These are phyloP conservation scores for Mycena chlorophos DNA, from an alignment of 768 basidiomycete species.

Conservation along the genomic window DNA sequence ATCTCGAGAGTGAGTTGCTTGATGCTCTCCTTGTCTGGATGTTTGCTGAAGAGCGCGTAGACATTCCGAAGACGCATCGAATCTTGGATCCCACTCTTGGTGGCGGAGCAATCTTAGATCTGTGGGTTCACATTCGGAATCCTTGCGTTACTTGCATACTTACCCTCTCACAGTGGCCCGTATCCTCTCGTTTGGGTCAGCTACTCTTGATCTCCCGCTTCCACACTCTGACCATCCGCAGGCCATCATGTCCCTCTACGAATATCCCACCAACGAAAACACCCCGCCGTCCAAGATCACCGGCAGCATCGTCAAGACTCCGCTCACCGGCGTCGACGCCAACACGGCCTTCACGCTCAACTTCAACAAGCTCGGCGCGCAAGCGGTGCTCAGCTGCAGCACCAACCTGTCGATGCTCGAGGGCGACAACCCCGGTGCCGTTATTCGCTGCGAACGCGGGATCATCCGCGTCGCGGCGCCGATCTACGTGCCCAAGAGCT, in stretches of 20 bases:
- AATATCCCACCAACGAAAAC: slow-evolving; percentile 71
- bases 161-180: slow-evolving; percentile 55
- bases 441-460: slow-evolving; percentile 75
- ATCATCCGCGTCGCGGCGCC: slow-evolving; percentile 63
- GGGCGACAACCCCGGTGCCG: slow-evolving; percentile 55
- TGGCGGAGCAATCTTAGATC: slow-evolving; percentile 81
- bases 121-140: slow-evolving; percentile 59
- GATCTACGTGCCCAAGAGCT: slow-evolving; percentile 65
- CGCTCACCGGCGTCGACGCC: slow-evolving; percentile 75
- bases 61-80: slow-evolving; percentile 66
- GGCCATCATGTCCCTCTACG: slow-evolving; percentile 79
- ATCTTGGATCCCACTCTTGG: slow-evolving; percentile 79
- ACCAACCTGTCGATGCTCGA: slow-evolving; percentile 48
- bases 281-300: slow-evolving; percentile 57
- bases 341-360: slow-evolving; percentile 74
- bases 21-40: too few species aligned
- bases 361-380: slow-evolving; percentile 66
- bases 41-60: too few species aligned
- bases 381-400: slow-evolving; percentile 72
- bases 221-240: slow-evolving; percentile 31
- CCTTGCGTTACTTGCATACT: neutral
- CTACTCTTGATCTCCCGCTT: slow-evolving; percentile 1
- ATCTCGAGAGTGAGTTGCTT: slow-evolving; percentile 64
- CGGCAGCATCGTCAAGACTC: slow-evolving; percentile 77
- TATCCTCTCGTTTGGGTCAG: slow-evolving; percentile 80